Evolutionary conservation across 805 yeast genomes (phyloP), one percentile per base, ranked within the genome.

Genomic region (Starmera amethionina): DNA sequence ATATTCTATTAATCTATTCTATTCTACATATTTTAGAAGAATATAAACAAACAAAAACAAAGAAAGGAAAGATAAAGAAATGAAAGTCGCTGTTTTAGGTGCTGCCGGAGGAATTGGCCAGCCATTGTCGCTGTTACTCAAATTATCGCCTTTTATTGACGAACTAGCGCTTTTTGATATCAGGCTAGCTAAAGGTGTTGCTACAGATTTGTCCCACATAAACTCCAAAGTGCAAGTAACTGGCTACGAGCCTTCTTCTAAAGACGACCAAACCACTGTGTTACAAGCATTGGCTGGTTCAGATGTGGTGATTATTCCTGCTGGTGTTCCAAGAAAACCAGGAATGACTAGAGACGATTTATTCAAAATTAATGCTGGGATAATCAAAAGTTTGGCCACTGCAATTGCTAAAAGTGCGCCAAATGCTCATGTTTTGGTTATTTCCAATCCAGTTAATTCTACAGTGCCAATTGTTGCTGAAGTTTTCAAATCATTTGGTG

Each of bases 21-120:
- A 3, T 3, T 8, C 11, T 19, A 25, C 12, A 2, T 19, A 32
- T 13, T 22, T 3, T 22, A 22, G 8, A 22, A 25, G 11, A 32
- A 16, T 32, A 15, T 6, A 32, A 32, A 16, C 15, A n/a, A 31
- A n/a, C 13, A 29, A 3, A 29, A 13, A 11, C 4, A 11, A 29
- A 29, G 11, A 29, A 11, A 29, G 11, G 13, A 13, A 22, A 6
- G 9, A 22, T 7, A 22, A 22, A 22, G 27, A 22, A 22, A 22
- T 63, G 35, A 87, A 86, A 70, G 94, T 85, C 40, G 74, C 95
- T 42, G 88, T 87, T 42, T 66, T 80, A 56, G 90, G 90, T 64
- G 90, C 89, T 50, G 80, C 79, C 51, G 89, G 97, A 70, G 97
- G 97, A 66, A 90, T 89, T 64, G 96, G 96, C 41, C 96, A 88